Evolutionary conservation across 2,329 filamentous ascomycete genomes (phyloP).

Genomic region (Pochonia chlamydosporia): DNA sequence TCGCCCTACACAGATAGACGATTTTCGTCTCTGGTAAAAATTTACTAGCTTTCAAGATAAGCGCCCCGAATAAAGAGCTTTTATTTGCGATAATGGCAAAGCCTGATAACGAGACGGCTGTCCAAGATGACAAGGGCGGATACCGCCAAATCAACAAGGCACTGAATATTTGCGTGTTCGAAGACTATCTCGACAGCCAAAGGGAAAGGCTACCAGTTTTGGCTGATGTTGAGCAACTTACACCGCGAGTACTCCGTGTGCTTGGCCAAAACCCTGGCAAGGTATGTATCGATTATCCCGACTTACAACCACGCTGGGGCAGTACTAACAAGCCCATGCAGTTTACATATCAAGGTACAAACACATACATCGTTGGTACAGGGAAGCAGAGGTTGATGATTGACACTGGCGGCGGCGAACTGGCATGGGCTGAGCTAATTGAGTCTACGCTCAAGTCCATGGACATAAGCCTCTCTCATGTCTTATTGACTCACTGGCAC

Average conservation of each 20-base stretch:
- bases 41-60: too few relatives aligned
- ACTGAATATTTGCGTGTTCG: slow-evolving; percentile 39
- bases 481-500: slow-evolving; percentile 71
- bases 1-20: too few relatives aligned
- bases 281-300: slow-evolving; percentile 21
- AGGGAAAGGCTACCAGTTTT: slow-evolving; percentile 27
- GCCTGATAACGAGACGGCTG: too few relatives aligned
- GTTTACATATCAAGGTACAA: slow-evolving; percentile 57
- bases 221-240: slow-evolving; percentile 34
- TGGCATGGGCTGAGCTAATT: slow-evolving; percentile 46
- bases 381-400: slow-evolving; percentile 59
- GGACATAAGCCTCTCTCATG: slow-evolving; percentile 23
- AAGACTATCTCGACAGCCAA: slow-evolving; percentile 39
- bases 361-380: slow-evolving; percentile 69
- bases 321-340: slow-evolving; percentile 24
- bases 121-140: slow-evolving; percentile 25
- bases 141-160: slow-evolving; percentile 42
- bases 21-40: too few relatives aligned
- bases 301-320: neutral
- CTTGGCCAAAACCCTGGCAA: slow-evolving; percentile 39
- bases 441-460: slow-evolving; percentile 10
- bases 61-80: too few relatives aligned
- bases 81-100: too few relatives aligned
- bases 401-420: slow-evolving; percentile 65
- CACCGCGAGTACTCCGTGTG: slow-evolving; percentile 33